Conservation (phyloP, 148 eudicot species). For the Bassia scoparia region DNA sequence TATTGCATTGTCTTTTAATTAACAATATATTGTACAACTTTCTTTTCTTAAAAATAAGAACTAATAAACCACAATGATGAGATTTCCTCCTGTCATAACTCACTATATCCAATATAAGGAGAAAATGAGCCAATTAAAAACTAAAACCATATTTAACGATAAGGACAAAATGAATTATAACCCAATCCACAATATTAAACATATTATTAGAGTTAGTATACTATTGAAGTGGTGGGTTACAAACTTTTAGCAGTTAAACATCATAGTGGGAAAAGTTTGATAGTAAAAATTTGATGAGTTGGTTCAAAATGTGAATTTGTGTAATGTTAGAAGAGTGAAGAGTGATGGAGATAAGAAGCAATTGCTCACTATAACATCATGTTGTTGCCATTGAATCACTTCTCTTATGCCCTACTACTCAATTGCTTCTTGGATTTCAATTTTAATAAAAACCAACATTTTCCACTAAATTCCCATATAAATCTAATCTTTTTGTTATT, state of each 20-base stretch:
- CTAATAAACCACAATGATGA: background rate
- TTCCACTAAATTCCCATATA: slow-evolving; percentile 9
- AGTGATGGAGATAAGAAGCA: slow-evolving; percentile 58
- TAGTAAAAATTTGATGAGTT: slow-evolving; percentile 1
- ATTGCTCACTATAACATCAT: slow-evolving; percentile 45
- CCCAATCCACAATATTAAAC: too few species aligned
- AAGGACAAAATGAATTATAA: slow-evolving; percentile 28
- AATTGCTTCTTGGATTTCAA: slow-evolving; percentile 26
- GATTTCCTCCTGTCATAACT: background rate
- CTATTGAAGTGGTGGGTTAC: slow-evolving; percentile 25
- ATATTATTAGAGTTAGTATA: background rate
- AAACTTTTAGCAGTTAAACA: slow-evolving; percentile 42
- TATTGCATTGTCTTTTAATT: background rate
- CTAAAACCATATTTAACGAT: background rate
- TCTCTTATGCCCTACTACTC: slow-evolving; percentile 38
- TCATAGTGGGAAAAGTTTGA: slow-evolving; percentile 43
- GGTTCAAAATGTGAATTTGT: slow-evolving; percentile 19
- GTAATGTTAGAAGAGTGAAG: slow-evolving; percentile 38
- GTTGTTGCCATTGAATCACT: slow-evolving; percentile 61
- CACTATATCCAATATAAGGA: background rate
- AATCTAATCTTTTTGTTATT: background rate
- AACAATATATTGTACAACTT: background rate
- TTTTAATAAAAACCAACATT: slow-evolving; percentile 26
- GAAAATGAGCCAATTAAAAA: background rate
- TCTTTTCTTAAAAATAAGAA: background rate